These are phyloP conservation scores for Ascobolus immersus DNA, from an alignment of 495 filamentous ascomycete species.

Conservation along the genomic window DNA sequence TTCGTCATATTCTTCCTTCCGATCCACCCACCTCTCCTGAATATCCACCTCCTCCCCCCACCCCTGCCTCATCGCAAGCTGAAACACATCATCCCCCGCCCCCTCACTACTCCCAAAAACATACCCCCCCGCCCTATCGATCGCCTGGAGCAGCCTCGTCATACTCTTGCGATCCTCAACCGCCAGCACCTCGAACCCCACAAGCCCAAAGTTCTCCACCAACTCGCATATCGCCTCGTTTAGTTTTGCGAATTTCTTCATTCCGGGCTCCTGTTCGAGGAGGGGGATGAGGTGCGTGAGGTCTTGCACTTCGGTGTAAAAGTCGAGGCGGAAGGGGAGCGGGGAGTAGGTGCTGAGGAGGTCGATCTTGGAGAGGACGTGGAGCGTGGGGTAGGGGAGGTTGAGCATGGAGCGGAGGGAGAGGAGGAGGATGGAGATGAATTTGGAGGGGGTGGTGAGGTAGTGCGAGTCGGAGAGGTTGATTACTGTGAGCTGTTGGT, in stretches of 20 bases:
- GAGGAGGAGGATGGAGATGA: constrained; percentile 76
- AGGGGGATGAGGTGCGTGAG: constrained; percentile 58
- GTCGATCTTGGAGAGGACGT: constrained; percentile 93
- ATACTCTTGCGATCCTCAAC: constrained; percentile 92
- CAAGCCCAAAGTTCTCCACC: constrained; percentile 66
- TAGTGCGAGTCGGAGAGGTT: constrained; percentile 81
- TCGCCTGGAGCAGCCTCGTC: constrained; percentile 63
- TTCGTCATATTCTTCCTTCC: constrained; percentile 69
- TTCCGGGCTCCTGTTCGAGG: constrained; percentile 32
- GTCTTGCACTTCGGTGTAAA: constrained; percentile 94
- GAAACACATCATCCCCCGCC: constrained; percentile 82
- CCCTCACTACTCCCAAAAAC: constrained; percentile 79
- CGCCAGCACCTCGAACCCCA: constrained; percentile 75
- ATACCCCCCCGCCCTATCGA: constrained; percentile 80
- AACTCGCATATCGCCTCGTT: constrained; percentile 71
- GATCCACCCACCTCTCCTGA: constrained; percentile 84
- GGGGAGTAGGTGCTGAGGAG: constrained; percentile 49
- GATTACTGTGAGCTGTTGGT: constrained; percentile 52
- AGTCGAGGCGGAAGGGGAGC: constrained; percentile 82
- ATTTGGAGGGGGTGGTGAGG: constrained; percentile 73
- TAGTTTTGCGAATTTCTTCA: constrained; percentile 49
- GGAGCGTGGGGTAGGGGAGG: constrained; percentile 83
- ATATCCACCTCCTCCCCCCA: constrained; percentile 47
- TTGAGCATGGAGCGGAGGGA: constrained; percentile 90
- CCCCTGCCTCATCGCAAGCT: constrained; percentile 54